Base-by-base conservation (phyloP, 2,329 filamentous ascomycete species). In the Epichloe coenophiala region DNA sequence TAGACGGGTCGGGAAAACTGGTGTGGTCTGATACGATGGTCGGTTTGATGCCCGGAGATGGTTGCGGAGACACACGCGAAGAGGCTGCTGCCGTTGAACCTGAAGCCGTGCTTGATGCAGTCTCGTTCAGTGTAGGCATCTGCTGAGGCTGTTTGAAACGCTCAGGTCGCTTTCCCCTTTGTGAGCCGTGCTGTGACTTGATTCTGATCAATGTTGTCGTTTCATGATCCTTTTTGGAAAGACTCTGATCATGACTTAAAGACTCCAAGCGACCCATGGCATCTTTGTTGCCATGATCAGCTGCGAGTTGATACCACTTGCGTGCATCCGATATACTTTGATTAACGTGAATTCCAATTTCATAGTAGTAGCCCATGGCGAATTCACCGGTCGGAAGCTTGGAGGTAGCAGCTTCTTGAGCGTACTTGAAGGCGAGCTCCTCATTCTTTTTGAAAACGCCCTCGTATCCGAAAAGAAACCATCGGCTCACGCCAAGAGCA, bases 381-480 rank as follows among this genome's bases (percentile, higher is more conserved):
- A 98, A 98, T 65, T 97, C 89, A 46, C 90, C 93, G 0, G 90
- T 97, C 0, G 88, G 77, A 46, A 97, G 76, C 50, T 89, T 89
- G 39, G 82, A 79, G 47, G 80, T 74, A 8, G 93, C 91, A 11
- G 93, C 93, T 57, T 91, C 80, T 59, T 91, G 81, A 1, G 93
- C 93, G 62, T 95, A 97, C 48, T 81, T 84, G 68, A 87, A 98
- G 6, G 93, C 91, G 46, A 97, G 71, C 63, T 91, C 86, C 67
- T 98, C 93, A 61, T 96, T 97, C 75, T 97, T 97, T 53, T 87
- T 80, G 62, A 98, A 96, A 6, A 94, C 76, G 21, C 84, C 85
- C 58, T 97, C 91, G 57, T 93, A 90, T 3, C 93, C 93, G 61
- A 95, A 97, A 31, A 98, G 75, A 63, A 97, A 98, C 93, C 93